Conservation (phyloP, 495 filamentous ascomycete genomes). For the Penicillium subrubescens region DNA sequence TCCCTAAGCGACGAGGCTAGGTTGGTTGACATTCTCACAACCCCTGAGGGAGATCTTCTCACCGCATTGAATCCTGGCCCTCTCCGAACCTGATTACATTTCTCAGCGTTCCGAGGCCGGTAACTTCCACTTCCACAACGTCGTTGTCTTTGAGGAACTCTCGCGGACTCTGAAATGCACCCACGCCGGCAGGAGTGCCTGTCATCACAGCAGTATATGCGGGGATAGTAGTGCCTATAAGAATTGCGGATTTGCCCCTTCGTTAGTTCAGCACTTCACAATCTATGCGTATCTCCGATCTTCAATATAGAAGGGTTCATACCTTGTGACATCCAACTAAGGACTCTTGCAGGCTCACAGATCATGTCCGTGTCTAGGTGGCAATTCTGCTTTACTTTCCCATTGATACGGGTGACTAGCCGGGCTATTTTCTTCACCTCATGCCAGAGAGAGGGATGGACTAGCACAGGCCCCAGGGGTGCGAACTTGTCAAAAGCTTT, state of each 20-base stretch:
- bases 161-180: constrained; percentile 42
- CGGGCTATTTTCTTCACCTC: background rate
- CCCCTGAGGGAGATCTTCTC: constrained; percentile 3
- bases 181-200: constrained; percentile 55
- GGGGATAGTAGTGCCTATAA: background rate
- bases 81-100: constrained; percentile 12
- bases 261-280: background rate
- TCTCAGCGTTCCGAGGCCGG: constrained; percentile 3
- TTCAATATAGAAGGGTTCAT: background rate
- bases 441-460: background rate
- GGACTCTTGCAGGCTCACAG: background rate
- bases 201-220: constrained; percentile 65
- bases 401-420: background rate
- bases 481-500: constrained; percentile 6
- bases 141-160: constrained; percentile 44
- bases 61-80: constrained; percentile 21
- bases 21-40: background rate
- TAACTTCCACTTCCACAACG: constrained; percentile 33
- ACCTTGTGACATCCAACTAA: background rate
- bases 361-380: background rate
- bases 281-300: background rate
- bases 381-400: background rate
- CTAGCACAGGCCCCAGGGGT: background rate
- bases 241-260: background rate
- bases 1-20: background rate